A percentile compares a stretch with the other conserved stretches of the same genome.
phyloP scores from a whole-genome alignment of 768 basidiomycete genomes.

The Tricholoma sp. region DNA sequence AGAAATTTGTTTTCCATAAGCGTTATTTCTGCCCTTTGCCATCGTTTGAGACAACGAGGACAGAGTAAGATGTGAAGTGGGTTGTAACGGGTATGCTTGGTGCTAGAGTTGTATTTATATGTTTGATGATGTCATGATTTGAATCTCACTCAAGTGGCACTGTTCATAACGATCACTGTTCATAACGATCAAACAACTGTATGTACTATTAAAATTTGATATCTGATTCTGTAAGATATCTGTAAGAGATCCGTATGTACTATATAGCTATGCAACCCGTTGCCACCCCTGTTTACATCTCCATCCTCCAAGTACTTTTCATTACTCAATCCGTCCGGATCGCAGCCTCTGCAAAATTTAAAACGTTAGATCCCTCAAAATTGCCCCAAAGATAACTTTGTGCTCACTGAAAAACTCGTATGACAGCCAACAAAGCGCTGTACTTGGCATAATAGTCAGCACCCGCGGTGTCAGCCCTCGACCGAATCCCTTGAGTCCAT shows the following conservation, averaged over 20 bases:
- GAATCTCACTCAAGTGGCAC: not conserved
- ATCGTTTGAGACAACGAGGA: constrained; percentile 8
- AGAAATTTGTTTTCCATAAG: constrained; percentile 21
- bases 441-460: constrained; percentile 93
- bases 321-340: constrained; percentile 45
- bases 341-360: constrained; percentile 46
- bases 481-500: constrained; percentile 81
- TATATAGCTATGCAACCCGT: not conserved
- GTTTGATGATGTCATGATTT: constrained; percentile 12
- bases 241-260: not conserved
- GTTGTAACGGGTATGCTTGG: no score
- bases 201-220: constrained; percentile 2
- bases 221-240: not conserved
- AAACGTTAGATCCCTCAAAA: constrained; percentile 9
- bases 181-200: not conserved
- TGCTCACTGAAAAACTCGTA: constrained; percentile 97
- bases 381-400: not conserved
- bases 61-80: not conserved
- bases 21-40: constrained; percentile 21
- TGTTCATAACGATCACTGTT: not conserved
- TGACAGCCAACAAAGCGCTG: constrained; percentile 95
- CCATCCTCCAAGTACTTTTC: not conserved
- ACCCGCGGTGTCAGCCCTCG: constrained; percentile 89
- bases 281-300: no score
- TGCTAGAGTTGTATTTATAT: not conserved